A percentile compares a stretch with the other conserved stretches of the same genome.
Conservation (phyloP, 2,329 filamentous ascomycete species). For the Podosphaera xanthii region DNA sequence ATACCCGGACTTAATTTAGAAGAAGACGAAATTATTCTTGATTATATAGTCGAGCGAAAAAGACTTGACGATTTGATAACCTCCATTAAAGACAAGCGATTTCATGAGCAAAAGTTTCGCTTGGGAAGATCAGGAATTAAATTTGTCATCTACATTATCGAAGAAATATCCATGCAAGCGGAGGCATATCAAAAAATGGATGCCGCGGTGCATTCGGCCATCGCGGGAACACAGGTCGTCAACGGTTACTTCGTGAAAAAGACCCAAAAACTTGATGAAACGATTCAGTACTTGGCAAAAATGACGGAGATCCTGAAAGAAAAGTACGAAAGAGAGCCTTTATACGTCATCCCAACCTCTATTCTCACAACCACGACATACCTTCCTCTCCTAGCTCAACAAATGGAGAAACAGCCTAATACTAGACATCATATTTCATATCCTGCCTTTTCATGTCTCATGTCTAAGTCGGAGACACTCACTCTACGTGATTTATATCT, state of each 20-base stretch:
- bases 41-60: conserved; percentile 66
- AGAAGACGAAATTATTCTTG: conserved; percentile 49
- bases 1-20: conserved; percentile 33
- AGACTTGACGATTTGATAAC: conserved; percentile 57
- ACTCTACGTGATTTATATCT: conserved; percentile 54
- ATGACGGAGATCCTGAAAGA: conserved; percentile 47
- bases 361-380: conserved; percentile 43
- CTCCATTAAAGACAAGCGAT: conserved; percentile 64
- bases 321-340: conserved; percentile 33
- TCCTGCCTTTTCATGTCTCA: conserved; percentile 44
- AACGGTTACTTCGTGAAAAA: conserved; percentile 61
- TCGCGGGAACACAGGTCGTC: conserved; percentile 56
- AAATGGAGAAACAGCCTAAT: conserved; percentile 28
- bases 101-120: conserved; percentile 68
- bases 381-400: conserved; percentile 34
- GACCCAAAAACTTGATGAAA: conserved; percentile 54
- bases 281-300: conserved; percentile 48
- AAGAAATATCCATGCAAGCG: conserved; percentile 41
- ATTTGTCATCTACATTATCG: conserved; percentile 58
- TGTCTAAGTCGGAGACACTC: conserved; percentile 52
- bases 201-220: conserved; percentile 47
- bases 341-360: conserved; percentile 42
- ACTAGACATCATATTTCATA: conserved; percentile 42
- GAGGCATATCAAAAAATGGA: conserved; percentile 32
- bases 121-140: conserved; percentile 48